phyloP scores from a whole-genome alignment of 768 basidiomycete species.

The Calocybe gangraenosa region DNA sequence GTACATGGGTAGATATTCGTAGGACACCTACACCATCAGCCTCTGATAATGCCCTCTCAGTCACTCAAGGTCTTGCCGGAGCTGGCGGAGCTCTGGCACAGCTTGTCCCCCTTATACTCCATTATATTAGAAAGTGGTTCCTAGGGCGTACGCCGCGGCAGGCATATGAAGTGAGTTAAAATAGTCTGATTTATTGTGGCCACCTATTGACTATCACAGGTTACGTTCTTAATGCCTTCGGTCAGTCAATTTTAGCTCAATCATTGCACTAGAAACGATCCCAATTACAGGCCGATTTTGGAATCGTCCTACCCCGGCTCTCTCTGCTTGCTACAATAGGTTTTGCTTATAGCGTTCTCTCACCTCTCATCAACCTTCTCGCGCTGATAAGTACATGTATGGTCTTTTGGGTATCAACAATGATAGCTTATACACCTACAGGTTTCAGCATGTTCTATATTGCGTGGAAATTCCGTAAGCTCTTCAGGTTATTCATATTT shows the following conservation, averaged over 20 bases:
- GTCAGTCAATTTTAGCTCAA: conserved; percentile 22
- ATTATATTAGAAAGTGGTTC: conserved; percentile 62
- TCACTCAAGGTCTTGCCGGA: conserved; percentile 49
- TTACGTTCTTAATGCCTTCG: conserved; percentile 53
- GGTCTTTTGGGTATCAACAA: background rate
- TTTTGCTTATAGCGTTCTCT: conserved; percentile 58
- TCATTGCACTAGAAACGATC: background rate
- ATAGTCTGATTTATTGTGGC: background rate
- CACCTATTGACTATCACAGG: conserved; percentile 18
- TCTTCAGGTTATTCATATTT: background rate
- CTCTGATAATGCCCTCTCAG: conserved; percentile 18
- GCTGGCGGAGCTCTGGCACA: conserved; percentile 52
- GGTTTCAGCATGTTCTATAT: conserved; percentile 55
- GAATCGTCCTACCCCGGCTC: conserved; percentile 42
- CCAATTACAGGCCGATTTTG: conserved; percentile 35
- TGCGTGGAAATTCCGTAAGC: conserved; percentile 51
- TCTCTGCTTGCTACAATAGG: conserved; percentile 50
- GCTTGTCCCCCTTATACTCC: conserved; percentile 46
- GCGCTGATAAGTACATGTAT: conserved; percentile 44
- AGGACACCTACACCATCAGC: background rate
- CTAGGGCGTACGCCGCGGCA: conserved; percentile 65
- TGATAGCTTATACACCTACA: conserved; percentile 8
- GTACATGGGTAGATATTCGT: conserved; percentile 37
- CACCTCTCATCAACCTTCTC: conserved; percentile 63
- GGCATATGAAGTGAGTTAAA: conserved; percentile 36